phyloP scores from a whole-genome alignment of 2,329 filamentous ascomycete species.

The Plenodomus tracheiphilus region DNA sequence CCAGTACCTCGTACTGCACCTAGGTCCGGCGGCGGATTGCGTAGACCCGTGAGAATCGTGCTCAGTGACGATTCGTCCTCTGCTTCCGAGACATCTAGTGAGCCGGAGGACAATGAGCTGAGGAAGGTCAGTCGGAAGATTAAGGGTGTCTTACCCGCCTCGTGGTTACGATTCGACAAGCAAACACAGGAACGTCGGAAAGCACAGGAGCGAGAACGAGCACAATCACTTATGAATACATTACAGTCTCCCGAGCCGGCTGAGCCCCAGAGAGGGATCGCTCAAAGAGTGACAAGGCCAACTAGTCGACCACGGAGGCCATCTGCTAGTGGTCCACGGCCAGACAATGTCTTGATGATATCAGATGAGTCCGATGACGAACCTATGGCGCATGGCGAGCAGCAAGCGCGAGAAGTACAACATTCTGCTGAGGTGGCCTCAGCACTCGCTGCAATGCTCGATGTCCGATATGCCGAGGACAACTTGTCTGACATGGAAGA shows the following conservation, averaged over 20 bases:
- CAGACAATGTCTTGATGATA: slow-evolving; percentile 31
- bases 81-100: slow-evolving; percentile 23
- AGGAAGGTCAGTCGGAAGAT: slow-evolving; percentile 47
- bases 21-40: slow-evolving; percentile 13
- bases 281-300: slow-evolving; percentile 29
- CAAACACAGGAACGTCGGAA: slow-evolving; percentile 37
- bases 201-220: slow-evolving; percentile 18
- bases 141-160: slow-evolving; percentile 54
- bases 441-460: slow-evolving; percentile 27
- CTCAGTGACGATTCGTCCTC: slow-evolving; percentile 26
- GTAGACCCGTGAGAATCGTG: slow-evolving; percentile 17
- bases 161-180: slow-evolving; percentile 54
- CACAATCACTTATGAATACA: slow-evolving; percentile 11
- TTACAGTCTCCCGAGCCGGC: slow-evolving; percentile 22
- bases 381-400: slow-evolving; percentile 4
- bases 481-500: slow-evolving; percentile 49
- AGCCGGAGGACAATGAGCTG: slow-evolving; percentile 40
- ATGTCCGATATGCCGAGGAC: slow-evolving; percentile 29
- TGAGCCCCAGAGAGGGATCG: slow-evolving; percentile 40
- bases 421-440: slow-evolving; percentile 20
- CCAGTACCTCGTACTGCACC: slow-evolving; percentile 15
- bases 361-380: slow-evolving; percentile 43
- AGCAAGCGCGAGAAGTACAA: slow-evolving; percentile 16
- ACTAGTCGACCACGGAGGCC: slow-evolving; percentile 1
- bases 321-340: background rate